Evolutionary conservation across 106 monocot genomes (phyloP).

Genomic region (Acorus calamus): DNA sequence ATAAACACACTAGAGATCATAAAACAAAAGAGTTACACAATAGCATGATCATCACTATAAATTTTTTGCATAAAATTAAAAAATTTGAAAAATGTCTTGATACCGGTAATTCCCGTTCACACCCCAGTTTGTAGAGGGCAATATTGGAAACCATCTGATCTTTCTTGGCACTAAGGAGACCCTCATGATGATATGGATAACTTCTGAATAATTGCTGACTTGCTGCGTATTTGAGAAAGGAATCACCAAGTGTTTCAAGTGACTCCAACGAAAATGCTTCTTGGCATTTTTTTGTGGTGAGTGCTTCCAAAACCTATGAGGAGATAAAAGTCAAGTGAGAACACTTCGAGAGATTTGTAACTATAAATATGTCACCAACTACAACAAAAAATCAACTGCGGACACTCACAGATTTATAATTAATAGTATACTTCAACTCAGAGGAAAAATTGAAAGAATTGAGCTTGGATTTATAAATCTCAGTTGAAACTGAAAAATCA

Average conservation of each 20-base stretch:
- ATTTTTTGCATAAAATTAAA: not conserved
- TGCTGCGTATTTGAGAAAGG: constrained; percentile 55
- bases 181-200: constrained; percentile 44
- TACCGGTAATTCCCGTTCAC: constrained; percentile 31
- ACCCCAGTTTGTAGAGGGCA: constrained; percentile 31
- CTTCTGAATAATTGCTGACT: constrained; percentile 37
- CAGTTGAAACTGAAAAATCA: too few relatives aligned
- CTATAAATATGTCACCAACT: too few relatives aligned
- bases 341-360: too few relatives aligned
- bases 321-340: too few relatives aligned
- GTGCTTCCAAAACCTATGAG: constrained; percentile 51
- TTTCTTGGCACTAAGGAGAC: constrained; percentile 32
- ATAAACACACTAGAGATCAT: too few relatives aligned
- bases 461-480: too few relatives aligned
- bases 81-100: not conserved
- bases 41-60: too few relatives aligned
- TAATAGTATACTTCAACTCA: too few relatives aligned
- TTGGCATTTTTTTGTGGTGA: constrained; percentile 50
- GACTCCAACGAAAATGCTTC: constrained; percentile 57
- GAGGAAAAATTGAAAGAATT: too few relatives aligned
- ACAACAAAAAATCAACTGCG: too few relatives aligned
- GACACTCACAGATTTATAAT: too few relatives aligned
- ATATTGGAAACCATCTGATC: constrained; percentile 36
- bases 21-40: too few relatives aligned
- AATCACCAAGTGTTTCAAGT: constrained; percentile 64